phyloP scores from a whole-genome alignment of 495 filamentous ascomycete species.

The Podospora comata region DNA sequence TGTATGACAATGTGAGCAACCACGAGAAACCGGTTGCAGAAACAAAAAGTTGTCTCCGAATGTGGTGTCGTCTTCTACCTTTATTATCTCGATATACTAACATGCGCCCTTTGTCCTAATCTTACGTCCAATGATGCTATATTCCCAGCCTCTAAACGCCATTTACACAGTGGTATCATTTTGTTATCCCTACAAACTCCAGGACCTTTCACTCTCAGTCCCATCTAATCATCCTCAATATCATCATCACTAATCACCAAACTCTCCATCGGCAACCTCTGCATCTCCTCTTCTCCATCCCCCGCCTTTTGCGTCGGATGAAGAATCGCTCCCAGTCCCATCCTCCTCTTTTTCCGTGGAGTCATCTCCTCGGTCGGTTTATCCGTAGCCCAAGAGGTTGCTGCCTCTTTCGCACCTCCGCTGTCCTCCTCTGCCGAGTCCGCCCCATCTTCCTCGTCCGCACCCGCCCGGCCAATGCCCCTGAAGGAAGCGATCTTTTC shows the following conservation, averaged over 20 bases:
- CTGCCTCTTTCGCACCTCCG: slow-evolving; percentile 18
- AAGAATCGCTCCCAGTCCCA: slow-evolving; percentile 29
- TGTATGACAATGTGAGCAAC: neutral
- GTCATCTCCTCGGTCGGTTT: slow-evolving; percentile 46
- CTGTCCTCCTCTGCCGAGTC: slow-evolving; percentile 45
- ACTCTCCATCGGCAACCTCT: slow-evolving; percentile 54
- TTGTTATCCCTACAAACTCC: neutral
- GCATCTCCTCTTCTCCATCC: slow-evolving; percentile 17
- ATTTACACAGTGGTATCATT: neutral
- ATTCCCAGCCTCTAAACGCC: neutral
- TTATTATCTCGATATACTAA: too few species aligned
- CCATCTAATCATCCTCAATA: slow-evolving; percentile 73
- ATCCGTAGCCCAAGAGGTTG: slow-evolving; percentile 58
- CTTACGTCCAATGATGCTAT: neutral
- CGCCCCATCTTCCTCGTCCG: slow-evolving; percentile 40
- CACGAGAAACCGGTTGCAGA: neutral
- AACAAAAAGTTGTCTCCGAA: neutral
- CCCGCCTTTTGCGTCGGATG: slow-evolving; percentile 24
- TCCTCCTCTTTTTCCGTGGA: slow-evolving; percentile 38
- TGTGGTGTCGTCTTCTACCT: too few species aligned
- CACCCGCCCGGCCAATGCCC: slow-evolving; percentile 43
- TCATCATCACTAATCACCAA: slow-evolving; percentile 90
- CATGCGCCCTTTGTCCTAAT: neutral
- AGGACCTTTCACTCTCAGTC: neutral
- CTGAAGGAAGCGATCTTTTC: slow-evolving; percentile 66